These are phyloP conservation scores for Sanghuangporus sanghuang DNA, from an alignment of 1,284 basidiomycete genomes.

Conservation along the genomic window DNA sequence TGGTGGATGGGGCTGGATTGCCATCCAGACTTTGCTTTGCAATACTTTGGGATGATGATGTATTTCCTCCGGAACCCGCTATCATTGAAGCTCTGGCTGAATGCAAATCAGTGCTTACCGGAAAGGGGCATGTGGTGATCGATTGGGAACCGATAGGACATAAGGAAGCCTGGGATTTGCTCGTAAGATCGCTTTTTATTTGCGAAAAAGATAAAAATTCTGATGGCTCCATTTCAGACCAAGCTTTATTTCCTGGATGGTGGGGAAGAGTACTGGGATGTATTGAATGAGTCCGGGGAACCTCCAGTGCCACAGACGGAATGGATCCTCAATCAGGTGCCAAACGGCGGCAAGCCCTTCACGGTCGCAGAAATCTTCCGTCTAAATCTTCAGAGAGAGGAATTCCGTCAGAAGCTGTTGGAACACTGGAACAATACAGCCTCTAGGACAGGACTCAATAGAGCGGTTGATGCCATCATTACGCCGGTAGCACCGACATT, in stretches of 20 bases:
- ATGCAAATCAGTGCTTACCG: constrained; percentile 38
- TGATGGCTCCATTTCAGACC: constrained; percentile 26
- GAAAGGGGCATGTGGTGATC: constrained; percentile 50
- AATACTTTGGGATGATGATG: constrained; percentile 50
- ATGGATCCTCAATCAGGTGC: constrained; percentile 44
- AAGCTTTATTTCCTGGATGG: constrained; percentile 48
- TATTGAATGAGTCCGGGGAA: constrained; percentile 33
- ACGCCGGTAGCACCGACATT: constrained; percentile 47
- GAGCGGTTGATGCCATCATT: constrained; percentile 51
- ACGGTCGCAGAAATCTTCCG: constrained; percentile 37
- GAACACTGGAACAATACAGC: constrained; percentile 49
- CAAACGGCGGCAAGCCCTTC: constrained; percentile 31
- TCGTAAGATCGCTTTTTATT: constrained; percentile 30
- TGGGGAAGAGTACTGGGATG: constrained; percentile 40
- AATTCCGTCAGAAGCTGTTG: constrained; percentile 37
- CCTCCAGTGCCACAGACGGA: constrained; percentile 37
- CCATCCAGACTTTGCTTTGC: constrained; percentile 45
- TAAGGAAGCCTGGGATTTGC: constrained; percentile 42
- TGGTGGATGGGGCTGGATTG: constrained; percentile 34
- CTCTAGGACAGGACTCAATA: constrained; percentile 39
- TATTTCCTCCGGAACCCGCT: constrained; percentile 51
- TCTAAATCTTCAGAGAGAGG: constrained; percentile 40
- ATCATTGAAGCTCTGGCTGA: constrained; percentile 40
- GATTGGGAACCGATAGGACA: constrained; percentile 44
- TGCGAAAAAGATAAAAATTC: background rate